These are phyloP conservation scores for Drechslera avenae DNA, from an alignment of 2,329 filamentous ascomycete species.

Conservation along the genomic window DNA sequence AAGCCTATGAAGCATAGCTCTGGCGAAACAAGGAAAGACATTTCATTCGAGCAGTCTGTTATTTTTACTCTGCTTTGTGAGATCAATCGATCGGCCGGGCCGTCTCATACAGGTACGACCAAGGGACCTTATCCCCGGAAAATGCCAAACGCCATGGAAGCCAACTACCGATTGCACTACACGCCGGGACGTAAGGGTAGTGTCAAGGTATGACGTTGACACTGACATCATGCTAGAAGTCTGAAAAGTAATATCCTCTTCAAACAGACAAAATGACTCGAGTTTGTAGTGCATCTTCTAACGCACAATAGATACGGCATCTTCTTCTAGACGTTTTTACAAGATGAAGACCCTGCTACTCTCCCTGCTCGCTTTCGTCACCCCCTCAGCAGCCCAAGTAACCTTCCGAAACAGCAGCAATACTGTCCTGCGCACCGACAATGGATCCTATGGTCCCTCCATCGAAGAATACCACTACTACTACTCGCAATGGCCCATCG, in stretches of 20 bases:
- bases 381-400: too few relatives aligned
- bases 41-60: too few relatives aligned
- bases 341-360: too few relatives aligned
- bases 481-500: conserved; percentile 55
- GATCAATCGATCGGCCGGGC: conserved; percentile 2
- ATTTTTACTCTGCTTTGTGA: background rate
- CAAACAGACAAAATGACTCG: background rate
- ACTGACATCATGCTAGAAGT: conserved; percentile 6
- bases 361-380: too few relatives aligned
- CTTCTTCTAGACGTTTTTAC: too few relatives aligned
- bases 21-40: too few relatives aligned
- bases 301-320: too few relatives aligned
- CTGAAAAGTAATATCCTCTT: background rate
- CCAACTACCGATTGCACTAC: background rate
- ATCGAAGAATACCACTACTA: conserved; percentile 57
- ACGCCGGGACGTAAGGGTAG: background rate
- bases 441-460: conserved; percentile 54
- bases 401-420: too few relatives aligned
- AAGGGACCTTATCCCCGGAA: conserved; percentile 4
- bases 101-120: conserved; percentile 8
- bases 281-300: too few relatives aligned
- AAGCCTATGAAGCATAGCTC: too few relatives aligned
- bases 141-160: conserved; percentile 10
- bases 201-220: conserved; percentile 5
- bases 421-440: conserved; percentile 48